These are phyloP conservation scores for Suhomyces prunicola DNA, from an alignment of 805 yeast genomes.

Conservation along the genomic window DNA sequence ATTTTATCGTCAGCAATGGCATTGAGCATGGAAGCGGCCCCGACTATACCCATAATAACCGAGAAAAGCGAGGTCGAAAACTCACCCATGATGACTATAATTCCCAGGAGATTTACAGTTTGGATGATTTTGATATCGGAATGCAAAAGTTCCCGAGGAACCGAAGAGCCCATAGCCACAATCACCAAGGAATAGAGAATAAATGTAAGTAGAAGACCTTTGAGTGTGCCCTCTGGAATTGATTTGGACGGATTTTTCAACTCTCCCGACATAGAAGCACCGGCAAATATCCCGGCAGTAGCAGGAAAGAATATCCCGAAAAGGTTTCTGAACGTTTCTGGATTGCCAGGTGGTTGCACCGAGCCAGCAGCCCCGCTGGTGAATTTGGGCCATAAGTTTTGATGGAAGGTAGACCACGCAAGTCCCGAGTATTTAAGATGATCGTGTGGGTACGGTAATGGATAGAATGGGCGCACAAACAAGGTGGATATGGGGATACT, in stretches of 20 bases:
- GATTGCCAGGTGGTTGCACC: slow-evolving; percentile 41
- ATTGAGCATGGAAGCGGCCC: slow-evolving; percentile 87
- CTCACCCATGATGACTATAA: slow-evolving; percentile 81
- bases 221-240: slow-evolving; percentile 90
- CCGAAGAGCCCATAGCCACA: slow-evolving; percentile 70
- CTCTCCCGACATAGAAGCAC: slow-evolving; percentile 98
- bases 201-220: slow-evolving; percentile 79
- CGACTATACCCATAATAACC: slow-evolving; percentile 91
- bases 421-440: slow-evolving; percentile 63
- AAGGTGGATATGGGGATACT: slow-evolving; percentile 80
- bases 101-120: slow-evolving; percentile 66
- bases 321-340: slow-evolving; percentile 76
- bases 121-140: slow-evolving; percentile 84
- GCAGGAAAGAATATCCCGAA: slow-evolving; percentile 98
- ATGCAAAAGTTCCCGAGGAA: slow-evolving; percentile 75
- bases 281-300: slow-evolving; percentile 97
- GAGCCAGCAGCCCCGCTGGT: slow-evolving; percentile 95
- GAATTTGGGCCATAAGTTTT: slow-evolving; percentile 73
- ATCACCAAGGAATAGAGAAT: slow-evolving; percentile 76
- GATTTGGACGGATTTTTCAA: slow-evolving; percentile 79
- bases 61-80: slow-evolving; percentile 87
- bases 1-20: slow-evolving; percentile 89
- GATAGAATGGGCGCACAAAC: slow-evolving; percentile 54
- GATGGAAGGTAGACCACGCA: slow-evolving; percentile 59
- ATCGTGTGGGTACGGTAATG: slow-evolving; percentile 49